Percentiles rank a stretch among this genome's conserved stretches.
phyloP scores from a whole-genome alignment of 352 stramenopile genomes.

The Vaucheria bursata region DNA sequence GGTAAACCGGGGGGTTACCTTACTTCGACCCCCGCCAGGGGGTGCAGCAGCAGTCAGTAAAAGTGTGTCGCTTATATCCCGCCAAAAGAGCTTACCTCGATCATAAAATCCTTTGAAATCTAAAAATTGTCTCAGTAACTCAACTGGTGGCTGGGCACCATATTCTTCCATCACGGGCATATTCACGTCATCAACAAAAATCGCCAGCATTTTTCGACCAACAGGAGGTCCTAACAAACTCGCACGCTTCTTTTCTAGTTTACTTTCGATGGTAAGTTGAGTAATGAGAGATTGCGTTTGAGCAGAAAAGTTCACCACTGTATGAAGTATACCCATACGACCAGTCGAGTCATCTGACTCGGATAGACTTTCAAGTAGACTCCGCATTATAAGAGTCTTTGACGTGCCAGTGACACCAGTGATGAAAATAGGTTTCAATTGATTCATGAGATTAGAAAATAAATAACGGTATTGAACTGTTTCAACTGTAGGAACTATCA shows the following conservation, averaged over 20 bases:
- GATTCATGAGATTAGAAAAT: conserved; percentile 56
- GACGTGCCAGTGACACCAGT: conserved; percentile 74
- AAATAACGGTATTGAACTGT: conserved; percentile 85
- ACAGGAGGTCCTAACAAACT: conserved; percentile 76
- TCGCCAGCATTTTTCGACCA: conserved; percentile 58
- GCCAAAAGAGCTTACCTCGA: conserved; percentile 90
- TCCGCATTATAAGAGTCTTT: conserved; percentile 75
- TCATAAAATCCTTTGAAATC: conserved; percentile 92
- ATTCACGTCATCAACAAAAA: conserved; percentile 93
- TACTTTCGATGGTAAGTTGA: conserved; percentile 71
- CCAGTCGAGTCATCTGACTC: conserved; percentile 48
- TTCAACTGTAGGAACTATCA: conserved; percentile 85
- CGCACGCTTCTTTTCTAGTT: conserved; percentile 87
- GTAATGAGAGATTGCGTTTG: conserved; percentile 77
- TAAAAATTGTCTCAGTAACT: conserved; percentile 83
- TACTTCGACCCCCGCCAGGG: conserved; percentile 68
- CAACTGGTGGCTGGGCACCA: conserved; percentile 80
- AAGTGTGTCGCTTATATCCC: conserved; percentile 84
- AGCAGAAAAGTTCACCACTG: conserved; percentile 76
- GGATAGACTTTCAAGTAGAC: conserved; percentile 55
- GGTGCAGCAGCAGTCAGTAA: conserved; percentile 76
- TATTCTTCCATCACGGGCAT: conserved; percentile 84
- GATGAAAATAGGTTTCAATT: conserved; percentile 70
- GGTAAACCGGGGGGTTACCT: conserved; percentile 77
- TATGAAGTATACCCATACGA: conserved; percentile 49